These are phyloP conservation scores for Tolypocladium amazonense DNA, from an alignment of 2,329 filamentous ascomycete genomes.

Conservation along the genomic window DNA sequence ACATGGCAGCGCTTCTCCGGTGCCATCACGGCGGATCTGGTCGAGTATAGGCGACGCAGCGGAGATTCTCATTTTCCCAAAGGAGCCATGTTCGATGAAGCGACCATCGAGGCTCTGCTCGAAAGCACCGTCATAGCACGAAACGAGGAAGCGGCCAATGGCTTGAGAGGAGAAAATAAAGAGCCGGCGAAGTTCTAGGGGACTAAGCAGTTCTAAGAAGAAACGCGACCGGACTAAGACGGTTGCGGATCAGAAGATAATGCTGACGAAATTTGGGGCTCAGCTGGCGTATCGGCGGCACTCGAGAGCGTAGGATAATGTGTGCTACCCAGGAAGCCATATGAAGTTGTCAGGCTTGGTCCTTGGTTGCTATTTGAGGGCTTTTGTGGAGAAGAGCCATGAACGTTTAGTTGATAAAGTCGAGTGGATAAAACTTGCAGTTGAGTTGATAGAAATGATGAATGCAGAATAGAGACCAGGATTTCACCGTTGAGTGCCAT, in stretches of 20 bases:
- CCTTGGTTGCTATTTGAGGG: background rate
- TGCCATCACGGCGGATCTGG: slow-evolving; percentile 15
- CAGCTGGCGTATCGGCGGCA: background rate
- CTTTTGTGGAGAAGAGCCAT: background rate
- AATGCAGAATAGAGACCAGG: background rate
- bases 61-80: background rate
- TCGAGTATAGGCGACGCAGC: slow-evolving; percentile 12
- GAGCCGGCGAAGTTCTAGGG: background rate
- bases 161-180: background rate
- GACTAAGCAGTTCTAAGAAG: background rate
- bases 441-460: too few relatives aligned
- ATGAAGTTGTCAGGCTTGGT: background rate
- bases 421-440: background rate
- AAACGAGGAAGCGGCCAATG: background rate
- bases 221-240: background rate
- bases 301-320: background rate
- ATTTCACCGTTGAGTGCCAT: background rate
- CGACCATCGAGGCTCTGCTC: slow-evolving; percentile 11
- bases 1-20: slow-evolving; percentile 14
- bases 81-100: slow-evolving; percentile 7
- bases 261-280: background rate
- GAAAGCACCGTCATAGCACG: slow-evolving; percentile 1
- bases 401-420: background rate
- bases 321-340: background rate
- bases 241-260: background rate